A percentile compares a stretch with the other conserved stretches of the same genome.
These are phyloP conservation scores for Paracorniculantispora psalliotae DNA, from an alignment of 2,329 filamentous ascomycete species.

Conservation along the genomic window DNA sequence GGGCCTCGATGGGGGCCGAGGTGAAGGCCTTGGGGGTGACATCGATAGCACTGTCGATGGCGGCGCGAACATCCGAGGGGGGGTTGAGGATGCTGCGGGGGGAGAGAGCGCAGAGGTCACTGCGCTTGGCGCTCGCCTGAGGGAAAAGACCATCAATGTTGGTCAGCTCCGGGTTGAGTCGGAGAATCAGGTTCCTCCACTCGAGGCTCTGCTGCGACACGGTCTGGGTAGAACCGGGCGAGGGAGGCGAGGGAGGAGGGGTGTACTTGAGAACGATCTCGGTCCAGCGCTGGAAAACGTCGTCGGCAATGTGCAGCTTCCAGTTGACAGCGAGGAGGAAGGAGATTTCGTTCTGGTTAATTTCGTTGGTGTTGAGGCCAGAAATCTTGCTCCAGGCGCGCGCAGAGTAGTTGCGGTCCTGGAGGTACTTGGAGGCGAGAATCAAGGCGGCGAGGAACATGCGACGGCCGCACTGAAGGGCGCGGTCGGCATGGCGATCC, in stretches of 20 bases:
- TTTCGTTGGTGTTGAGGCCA: slow-evolving; percentile 85
- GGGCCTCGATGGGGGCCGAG: slow-evolving; percentile 40
- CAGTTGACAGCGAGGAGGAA: slow-evolving; percentile 88
- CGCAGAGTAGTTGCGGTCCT: slow-evolving; percentile 96
- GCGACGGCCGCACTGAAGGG: slow-evolving; percentile 89
- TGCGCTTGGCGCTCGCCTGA: slow-evolving; percentile 25
- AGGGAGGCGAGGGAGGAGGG: slow-evolving; percentile 59
- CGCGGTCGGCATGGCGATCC: slow-evolving; percentile 66
- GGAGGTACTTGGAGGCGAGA: slow-evolving; percentile 93
- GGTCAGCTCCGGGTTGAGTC: slow-evolving; percentile 52
- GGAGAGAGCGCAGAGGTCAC: slow-evolving; percentile 34
- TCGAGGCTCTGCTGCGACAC: slow-evolving; percentile 45
- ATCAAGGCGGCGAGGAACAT: slow-evolving; percentile 97
- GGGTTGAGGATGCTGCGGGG: slow-evolving; percentile 42
- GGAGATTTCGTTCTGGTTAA: slow-evolving; percentile 93
- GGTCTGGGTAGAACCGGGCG: slow-evolving; percentile 43
- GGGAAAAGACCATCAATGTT: slow-evolving; percentile 52
- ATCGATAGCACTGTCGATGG: slow-evolving; percentile 30
- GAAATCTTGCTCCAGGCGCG: slow-evolving; percentile 99
- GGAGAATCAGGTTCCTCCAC: slow-evolving; percentile 56
- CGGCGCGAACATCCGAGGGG: slow-evolving; percentile 33
- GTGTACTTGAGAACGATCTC: slow-evolving; percentile 85
- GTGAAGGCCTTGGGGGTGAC: slow-evolving; percentile 37
- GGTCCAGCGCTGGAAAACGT: slow-evolving; percentile 87
- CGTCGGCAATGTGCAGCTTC: slow-evolving; percentile 89